These are phyloP conservation scores for Gaertneriomyces semiglobifer DNA, from an alignment of 192 early-diverging fungal genomes.

Conservation along the genomic window DNA sequence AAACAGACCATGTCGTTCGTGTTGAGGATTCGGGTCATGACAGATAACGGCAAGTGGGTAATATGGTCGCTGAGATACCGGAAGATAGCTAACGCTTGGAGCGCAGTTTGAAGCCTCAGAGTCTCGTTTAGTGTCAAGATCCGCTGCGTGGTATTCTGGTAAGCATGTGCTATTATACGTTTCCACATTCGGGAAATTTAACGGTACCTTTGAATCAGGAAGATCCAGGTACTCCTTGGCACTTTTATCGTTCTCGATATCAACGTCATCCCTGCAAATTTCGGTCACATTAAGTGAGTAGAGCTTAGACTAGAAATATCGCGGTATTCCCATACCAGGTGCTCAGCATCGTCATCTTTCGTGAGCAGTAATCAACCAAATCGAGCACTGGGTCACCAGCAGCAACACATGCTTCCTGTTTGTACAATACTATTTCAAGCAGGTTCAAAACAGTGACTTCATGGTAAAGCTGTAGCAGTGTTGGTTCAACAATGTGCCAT, in stretches of 20 bases:
- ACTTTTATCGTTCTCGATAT: too few relatives aligned
- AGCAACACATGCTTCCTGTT: constrained; percentile 23
- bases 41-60: constrained; percentile 32
- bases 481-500: not conserved
- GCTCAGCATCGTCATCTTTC: constrained; percentile 34
- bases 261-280: too few relatives aligned
- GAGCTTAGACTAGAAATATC: not conserved
- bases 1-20: constrained; percentile 37
- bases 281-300: too few relatives aligned
- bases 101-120: constrained; percentile 1
- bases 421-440: constrained; percentile 46
- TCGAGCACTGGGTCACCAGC: constrained; percentile 41
- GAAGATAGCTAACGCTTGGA: constrained; percentile 35
- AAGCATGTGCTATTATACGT: too few relatives aligned
- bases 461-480: constrained; percentile 41
- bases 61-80: constrained; percentile 41
- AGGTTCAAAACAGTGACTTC: constrained; percentile 54
- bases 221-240: too few relatives aligned
- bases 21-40: constrained; percentile 36
- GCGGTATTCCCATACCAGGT: constrained; percentile 22
- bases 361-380: constrained; percentile 42
- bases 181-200: too few relatives aligned
- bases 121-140: too few relatives aligned
- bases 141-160: too few relatives aligned
- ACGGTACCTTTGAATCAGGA: too few relatives aligned